Percentiles rank a stretch among this genome's conserved stretches.
Conservation (phyloP, 2,329 filamentous ascomycete genomes). For the Fusarium torulosum region DNA sequence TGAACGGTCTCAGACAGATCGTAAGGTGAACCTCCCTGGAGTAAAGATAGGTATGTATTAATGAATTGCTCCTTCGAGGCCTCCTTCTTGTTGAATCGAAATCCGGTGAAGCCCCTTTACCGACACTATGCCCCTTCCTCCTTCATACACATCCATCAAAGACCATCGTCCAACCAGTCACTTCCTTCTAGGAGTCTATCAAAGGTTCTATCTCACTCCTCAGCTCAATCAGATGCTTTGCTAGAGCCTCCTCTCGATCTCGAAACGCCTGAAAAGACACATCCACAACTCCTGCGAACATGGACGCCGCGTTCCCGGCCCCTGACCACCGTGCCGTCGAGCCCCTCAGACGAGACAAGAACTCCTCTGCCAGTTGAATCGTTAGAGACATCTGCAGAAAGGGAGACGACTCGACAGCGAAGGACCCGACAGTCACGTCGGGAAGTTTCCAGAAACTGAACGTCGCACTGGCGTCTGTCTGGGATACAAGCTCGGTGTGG, state of each 20-base stretch:
- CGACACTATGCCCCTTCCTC: neutral
- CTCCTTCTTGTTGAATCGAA: constrained; percentile 1
- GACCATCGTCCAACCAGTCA: neutral
- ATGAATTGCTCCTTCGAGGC: constrained; percentile 28
- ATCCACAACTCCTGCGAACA: constrained; percentile 53
- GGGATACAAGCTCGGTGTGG: constrained; percentile 49
- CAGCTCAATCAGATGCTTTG: constrained; percentile 51
- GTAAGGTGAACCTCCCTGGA: constrained; percentile 1
- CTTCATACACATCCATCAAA: neutral
- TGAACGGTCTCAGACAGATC: neutral
- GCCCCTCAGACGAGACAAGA: constrained; percentile 53
- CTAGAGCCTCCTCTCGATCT: constrained; percentile 52
- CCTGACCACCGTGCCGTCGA: constrained; percentile 50
- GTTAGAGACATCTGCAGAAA: constrained; percentile 59
- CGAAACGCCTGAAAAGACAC: constrained; percentile 50
- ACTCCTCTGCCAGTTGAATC: constrained; percentile 58
- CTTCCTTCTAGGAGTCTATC: constrained; percentile 44
- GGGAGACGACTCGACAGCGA: constrained; percentile 56
- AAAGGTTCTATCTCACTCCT: constrained; percentile 52
- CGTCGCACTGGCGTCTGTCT: constrained; percentile 43
- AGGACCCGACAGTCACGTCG: constrained; percentile 57
- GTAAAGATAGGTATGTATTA: constrained; percentile 29
- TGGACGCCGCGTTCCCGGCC: constrained; percentile 42
- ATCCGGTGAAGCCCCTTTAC: constrained; percentile 21
- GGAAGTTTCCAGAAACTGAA: constrained; percentile 58